These are phyloP conservation scores for Pigoraptor vietnamica DNA, from an alignment of 78 protist genomes.

Conservation along the genomic window DNA sequence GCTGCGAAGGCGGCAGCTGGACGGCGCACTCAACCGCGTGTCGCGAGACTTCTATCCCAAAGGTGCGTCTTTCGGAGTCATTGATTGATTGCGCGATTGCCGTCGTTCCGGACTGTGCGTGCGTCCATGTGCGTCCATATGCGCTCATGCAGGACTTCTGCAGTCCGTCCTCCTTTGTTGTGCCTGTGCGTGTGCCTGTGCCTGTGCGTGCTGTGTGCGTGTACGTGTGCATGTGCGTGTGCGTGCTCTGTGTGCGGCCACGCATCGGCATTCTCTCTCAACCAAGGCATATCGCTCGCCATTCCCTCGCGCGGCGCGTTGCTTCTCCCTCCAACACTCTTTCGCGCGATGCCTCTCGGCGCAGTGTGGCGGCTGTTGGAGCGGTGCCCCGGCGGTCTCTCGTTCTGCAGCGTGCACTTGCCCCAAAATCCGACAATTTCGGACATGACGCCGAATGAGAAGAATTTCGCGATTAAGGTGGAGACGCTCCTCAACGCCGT, in stretches of 20 bases:
- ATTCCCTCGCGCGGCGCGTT: no score
- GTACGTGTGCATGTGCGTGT: neutral
- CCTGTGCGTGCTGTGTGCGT: neutral
- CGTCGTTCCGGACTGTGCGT: no score
- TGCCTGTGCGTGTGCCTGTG: neutral
- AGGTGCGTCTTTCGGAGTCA: no score
- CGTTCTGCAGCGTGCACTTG: neutral
- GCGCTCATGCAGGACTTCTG: no score
- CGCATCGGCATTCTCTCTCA: no score
- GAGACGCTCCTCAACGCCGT: constrained; percentile 13
- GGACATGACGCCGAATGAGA: constrained; percentile 26
- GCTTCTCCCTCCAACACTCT: no score
- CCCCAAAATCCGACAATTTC: constrained; percentile 29
- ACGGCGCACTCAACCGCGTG: constrained; percentile 36
- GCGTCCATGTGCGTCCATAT: no score
- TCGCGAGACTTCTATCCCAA: constrained; percentile 22
- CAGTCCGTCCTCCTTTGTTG: no score
- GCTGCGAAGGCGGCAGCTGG: constrained; percentile 29
- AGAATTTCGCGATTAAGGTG: constrained; percentile 10
- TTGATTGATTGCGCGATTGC: no score
- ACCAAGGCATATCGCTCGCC: no score
- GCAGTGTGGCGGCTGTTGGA: constrained; percentile 36
- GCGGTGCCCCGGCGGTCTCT: constrained; percentile 17
- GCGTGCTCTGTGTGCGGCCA: neutral
- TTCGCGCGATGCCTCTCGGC: no score